Evolutionary conservation across 768 basidiomycete genomes (phyloP).

Genomic region (Boletus eberwhitei): DNA sequence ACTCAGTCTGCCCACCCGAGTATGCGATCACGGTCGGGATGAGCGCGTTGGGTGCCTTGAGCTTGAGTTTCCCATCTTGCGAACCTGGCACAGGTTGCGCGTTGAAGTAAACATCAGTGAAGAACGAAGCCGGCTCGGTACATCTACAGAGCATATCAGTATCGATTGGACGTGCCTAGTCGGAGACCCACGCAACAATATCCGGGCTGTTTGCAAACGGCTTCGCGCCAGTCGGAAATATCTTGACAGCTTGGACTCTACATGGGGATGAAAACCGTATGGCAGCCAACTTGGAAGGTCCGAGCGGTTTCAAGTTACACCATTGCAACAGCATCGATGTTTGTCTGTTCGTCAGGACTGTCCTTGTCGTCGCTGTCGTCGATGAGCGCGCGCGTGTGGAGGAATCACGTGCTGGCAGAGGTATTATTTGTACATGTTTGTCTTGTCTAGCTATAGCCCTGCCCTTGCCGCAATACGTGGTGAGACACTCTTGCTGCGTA

Average conservation of each 20-base stretch:
- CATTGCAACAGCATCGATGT: slow-evolving; percentile 58
- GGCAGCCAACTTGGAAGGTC: slow-evolving; percentile 58
- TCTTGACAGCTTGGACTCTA: slow-evolving; percentile 60
- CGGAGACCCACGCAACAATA: slow-evolving; percentile 53
- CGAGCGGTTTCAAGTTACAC: slow-evolving; percentile 59
- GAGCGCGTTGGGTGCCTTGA: slow-evolving; percentile 65
- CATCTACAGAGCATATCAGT: slow-evolving; percentile 37
- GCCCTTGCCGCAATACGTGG: neutral
- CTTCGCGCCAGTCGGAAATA: slow-evolving; percentile 63
- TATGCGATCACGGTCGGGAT: slow-evolving; percentile 72
- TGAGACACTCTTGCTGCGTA: neutral
- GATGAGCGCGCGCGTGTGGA: neutral
- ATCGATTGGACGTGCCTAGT: neutral
- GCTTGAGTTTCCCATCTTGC: slow-evolving; percentile 52
- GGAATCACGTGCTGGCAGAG: slow-evolving; percentile 14
- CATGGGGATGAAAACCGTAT: slow-evolving; percentile 69
- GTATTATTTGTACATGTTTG: slow-evolving; percentile 17
- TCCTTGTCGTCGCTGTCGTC: neutral
- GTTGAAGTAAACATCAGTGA: slow-evolving; percentile 73
- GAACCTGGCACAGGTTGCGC: slow-evolving; percentile 48
- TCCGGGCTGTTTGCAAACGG: slow-evolving; percentile 63
- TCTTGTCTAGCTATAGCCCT: neutral
- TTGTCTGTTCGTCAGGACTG: neutral
- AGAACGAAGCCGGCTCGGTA: slow-evolving; percentile 73
- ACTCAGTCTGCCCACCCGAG: slow-evolving; percentile 64